A percentile compares a stretch with the other conserved stretches of the same genome.
These are phyloP conservation scores for Neonectria coccinea DNA, from an alignment of 2,329 filamentous ascomycete species.

Conservation along the genomic window DNA sequence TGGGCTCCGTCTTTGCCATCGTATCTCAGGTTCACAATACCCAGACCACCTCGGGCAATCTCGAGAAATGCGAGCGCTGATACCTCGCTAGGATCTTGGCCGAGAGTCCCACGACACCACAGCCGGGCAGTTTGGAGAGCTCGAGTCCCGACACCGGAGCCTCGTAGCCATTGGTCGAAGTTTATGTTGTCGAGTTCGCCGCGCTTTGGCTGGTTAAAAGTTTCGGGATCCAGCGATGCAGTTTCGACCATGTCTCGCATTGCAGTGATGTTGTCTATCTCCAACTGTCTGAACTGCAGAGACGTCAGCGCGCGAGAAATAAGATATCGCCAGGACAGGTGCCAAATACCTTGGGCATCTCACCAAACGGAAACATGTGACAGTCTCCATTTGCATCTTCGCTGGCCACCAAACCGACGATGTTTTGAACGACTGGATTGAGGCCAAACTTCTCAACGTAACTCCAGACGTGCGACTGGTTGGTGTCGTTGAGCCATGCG, in stretches of 20 bases:
- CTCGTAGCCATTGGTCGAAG: slow-evolving; percentile 17
- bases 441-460: slow-evolving; percentile 20
- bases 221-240: neutral
- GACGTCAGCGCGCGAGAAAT: neutral
- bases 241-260: slow-evolving; percentile 7
- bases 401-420: slow-evolving; percentile 6
- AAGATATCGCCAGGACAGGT: neutral
- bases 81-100: slow-evolving; percentile 28
- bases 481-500: slow-evolving; percentile 24
- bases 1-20: slow-evolving; percentile 32
- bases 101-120: slow-evolving; percentile 29
- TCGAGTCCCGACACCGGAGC: slow-evolving; percentile 3
- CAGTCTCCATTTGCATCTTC: slow-evolving; percentile 20
- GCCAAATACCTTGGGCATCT: slow-evolving; percentile 6
- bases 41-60: slow-evolving; percentile 26
- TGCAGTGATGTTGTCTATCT: slow-evolving; percentile 4
- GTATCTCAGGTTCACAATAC: slow-evolving; percentile 27
- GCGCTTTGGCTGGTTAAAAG: slow-evolving; percentile 3
- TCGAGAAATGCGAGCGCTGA: slow-evolving; percentile 31
- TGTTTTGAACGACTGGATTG: slow-evolving; percentile 15
- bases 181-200: slow-evolving; percentile 9
- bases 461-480: slow-evolving; percentile 22
- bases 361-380: slow-evolving; percentile 20
- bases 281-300: slow-evolving; percentile 1
- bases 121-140: slow-evolving; percentile 19